Conservation (phyloP, 768 basidiomycete species). For the Hemileccinum rubropunctum region DNA sequence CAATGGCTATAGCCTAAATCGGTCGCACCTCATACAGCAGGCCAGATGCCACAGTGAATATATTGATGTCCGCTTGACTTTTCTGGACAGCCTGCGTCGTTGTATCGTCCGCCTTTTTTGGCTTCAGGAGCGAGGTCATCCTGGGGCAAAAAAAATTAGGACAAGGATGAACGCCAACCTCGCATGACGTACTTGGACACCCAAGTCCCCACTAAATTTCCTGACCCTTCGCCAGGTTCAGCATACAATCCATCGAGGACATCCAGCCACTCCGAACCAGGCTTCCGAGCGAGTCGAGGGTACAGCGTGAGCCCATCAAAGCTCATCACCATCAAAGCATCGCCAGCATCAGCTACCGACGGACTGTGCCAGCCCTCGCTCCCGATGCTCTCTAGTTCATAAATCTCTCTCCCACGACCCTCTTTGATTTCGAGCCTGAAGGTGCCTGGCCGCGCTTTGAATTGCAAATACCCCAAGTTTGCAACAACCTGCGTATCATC, state of each 20-base stretch:
- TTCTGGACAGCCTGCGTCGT: slow-evolving; percentile 22
- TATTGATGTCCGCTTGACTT: slow-evolving; percentile 89
- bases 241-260: slow-evolving; percentile 56
- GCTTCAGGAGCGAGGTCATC: slow-evolving; percentile 44
- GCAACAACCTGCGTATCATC: slow-evolving; percentile 92
- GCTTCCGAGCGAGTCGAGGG: slow-evolving; percentile 65
- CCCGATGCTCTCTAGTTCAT: slow-evolving; percentile 79
- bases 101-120: slow-evolving; percentile 27
- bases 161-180: neutral
- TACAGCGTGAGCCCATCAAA: slow-evolving; percentile 91
- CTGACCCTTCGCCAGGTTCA: slow-evolving; percentile 28
- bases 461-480: slow-evolving; percentile 95
- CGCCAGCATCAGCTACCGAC: slow-evolving; percentile 62
- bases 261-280: slow-evolving; percentile 80
- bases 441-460: slow-evolving; percentile 89
- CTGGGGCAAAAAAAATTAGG: slow-evolving; percentile 25
- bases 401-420: slow-evolving; percentile 80
- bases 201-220: slow-evolving; percentile 46
- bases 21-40: slow-evolving; percentile 85
- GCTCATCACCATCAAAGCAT: slow-evolving; percentile 76
- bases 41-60: slow-evolving; percentile 98
- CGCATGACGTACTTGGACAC: slow-evolving; percentile 46
- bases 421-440: slow-evolving; percentile 80
- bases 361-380: slow-evolving; percentile 88
- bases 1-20: neutral